Percentiles rank a stretch among this genome's conserved stretches.
These are phyloP conservation scores for Paracoccidioides lutzii DNA, from an alignment of 2,329 filamentous ascomycete genomes.

Conservation along the genomic window DNA sequence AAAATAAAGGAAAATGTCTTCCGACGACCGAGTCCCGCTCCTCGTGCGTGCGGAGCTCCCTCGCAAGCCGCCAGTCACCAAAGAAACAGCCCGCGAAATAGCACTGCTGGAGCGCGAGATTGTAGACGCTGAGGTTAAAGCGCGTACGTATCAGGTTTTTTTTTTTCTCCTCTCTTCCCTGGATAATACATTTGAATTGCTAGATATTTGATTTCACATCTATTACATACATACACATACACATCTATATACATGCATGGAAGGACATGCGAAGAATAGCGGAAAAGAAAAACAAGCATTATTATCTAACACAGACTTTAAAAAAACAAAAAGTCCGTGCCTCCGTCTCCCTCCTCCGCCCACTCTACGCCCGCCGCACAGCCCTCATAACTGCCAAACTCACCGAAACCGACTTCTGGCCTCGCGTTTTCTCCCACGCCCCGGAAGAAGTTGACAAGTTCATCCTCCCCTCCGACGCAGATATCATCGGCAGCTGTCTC, in stretches of 20 bases:
- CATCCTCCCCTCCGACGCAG: constrained; percentile 65
- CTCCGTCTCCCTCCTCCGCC: constrained; percentile 53
- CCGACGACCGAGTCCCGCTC: constrained; percentile 20
- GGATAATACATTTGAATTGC: too few relatives aligned
- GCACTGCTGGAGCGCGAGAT: constrained; percentile 71
- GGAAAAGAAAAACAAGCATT: background rate
- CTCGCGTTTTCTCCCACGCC: constrained; percentile 79
- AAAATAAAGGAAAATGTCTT: background rate
- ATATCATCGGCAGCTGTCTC: constrained; percentile 55
- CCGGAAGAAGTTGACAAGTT: constrained; percentile 77
- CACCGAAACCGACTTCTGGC: constrained; percentile 65
- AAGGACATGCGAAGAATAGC: constrained; percentile 10
- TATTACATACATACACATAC: background rate
- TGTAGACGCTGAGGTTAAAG: constrained; percentile 67
- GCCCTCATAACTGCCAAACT: constrained; percentile 55
- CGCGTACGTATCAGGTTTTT: constrained; percentile 46
- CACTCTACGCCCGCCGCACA: constrained; percentile 65
- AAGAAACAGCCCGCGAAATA: constrained; percentile 48
- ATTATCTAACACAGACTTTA: constrained; percentile 1
- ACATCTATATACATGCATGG: constrained; percentile 1
- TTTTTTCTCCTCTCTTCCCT: background rate
- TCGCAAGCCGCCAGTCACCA: constrained; percentile 21
- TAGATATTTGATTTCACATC: constrained; percentile 5
- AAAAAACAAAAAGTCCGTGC: constrained; percentile 49
- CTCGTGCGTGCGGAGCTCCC: constrained; percentile 21